Evolutionary conservation across 257 asterid species (phyloP).

Genomic region (Penstemon barbatus): DNA sequence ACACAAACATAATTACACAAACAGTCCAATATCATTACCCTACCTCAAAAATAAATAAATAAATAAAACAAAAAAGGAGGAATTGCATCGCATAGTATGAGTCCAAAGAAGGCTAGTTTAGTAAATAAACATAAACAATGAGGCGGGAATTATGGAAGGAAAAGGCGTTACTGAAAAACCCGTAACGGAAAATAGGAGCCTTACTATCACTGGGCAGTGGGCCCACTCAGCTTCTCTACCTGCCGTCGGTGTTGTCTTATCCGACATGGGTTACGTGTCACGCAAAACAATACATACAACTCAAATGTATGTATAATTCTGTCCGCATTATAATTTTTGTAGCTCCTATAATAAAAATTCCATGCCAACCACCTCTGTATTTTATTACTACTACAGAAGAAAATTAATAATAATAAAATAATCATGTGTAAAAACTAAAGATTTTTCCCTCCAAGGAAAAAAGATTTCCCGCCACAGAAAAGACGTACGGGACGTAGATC

Average conservation of each 20-base stretch:
- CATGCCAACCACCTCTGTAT: neutral
- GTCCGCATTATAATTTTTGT: neutral
- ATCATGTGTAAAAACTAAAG: neutral
- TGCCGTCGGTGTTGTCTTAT: constrained; percentile 55
- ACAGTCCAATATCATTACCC: too few species aligned
- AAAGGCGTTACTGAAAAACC: constrained; percentile 14
- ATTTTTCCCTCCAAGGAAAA: constrained; percentile 20
- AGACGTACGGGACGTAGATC: constrained; percentile 35
- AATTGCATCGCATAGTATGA: neutral
- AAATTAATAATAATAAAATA: too few species aligned
- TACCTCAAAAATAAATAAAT: neutral
- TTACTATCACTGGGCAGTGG: constrained; percentile 22
- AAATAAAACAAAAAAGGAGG: neutral
- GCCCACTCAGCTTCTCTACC: constrained; percentile 36
- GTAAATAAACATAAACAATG: constrained; percentile 9
- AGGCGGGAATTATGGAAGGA: constrained; percentile 25
- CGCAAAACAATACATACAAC: neutral
- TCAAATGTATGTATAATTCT: neutral
- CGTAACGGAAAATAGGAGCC: constrained; percentile 37
- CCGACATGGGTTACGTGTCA: constrained; percentile 38
- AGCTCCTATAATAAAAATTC: neutral
- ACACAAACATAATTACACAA: too few species aligned
- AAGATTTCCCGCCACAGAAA: constrained; percentile 44
- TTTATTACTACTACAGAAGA: neutral
- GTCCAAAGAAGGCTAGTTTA: constrained; percentile 8